These are phyloP conservation scores for Catharanthus roseus DNA, from an alignment of 257 asterid species.

Conservation along the genomic window DNA sequence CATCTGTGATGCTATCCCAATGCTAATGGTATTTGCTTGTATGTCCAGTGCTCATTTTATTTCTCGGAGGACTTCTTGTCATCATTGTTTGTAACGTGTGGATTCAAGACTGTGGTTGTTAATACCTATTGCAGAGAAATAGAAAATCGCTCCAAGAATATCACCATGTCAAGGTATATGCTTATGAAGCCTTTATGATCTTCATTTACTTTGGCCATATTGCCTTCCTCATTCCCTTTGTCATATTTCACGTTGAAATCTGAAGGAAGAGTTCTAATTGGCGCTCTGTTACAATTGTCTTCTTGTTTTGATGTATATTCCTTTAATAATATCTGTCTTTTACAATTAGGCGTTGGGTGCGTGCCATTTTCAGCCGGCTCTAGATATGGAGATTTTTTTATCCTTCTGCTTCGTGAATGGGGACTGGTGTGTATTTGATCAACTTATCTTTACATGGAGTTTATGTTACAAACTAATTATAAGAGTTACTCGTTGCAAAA, in stretches of 20 bases:
- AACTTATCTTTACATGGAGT: neutral
- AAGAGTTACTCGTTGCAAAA: neutral
- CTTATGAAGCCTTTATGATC: neutral
- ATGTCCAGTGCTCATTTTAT: constrained; percentile 63
- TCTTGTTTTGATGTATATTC: neutral
- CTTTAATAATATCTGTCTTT: constrained; percentile 2
- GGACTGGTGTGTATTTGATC: constrained; percentile 1
- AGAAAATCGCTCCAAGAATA: constrained; percentile 46
- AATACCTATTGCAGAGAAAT: constrained; percentile 48
- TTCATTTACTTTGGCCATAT: too few species aligned
- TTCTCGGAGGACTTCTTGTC: constrained; percentile 59
- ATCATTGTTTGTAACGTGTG: constrained; percentile 52
- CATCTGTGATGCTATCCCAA: neutral
- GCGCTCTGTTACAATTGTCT: neutral
- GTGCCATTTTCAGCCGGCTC: constrained; percentile 51
- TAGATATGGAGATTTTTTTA: constrained; percentile 20
- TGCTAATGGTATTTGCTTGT: constrained; percentile 18
- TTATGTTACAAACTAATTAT: neutral
- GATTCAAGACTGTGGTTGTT: constrained; percentile 45
- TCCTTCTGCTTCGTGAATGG: constrained; percentile 1
- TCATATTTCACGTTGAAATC: neutral
- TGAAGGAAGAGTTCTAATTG: neutral
- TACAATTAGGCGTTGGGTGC: constrained; percentile 68
- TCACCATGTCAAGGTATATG: constrained; percentile 55
- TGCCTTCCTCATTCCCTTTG: neutral